These are phyloP conservation scores for Globisporangium echinulatum DNA, from an alignment of 352 stramenopile species.

Conservation along the genomic window DNA sequence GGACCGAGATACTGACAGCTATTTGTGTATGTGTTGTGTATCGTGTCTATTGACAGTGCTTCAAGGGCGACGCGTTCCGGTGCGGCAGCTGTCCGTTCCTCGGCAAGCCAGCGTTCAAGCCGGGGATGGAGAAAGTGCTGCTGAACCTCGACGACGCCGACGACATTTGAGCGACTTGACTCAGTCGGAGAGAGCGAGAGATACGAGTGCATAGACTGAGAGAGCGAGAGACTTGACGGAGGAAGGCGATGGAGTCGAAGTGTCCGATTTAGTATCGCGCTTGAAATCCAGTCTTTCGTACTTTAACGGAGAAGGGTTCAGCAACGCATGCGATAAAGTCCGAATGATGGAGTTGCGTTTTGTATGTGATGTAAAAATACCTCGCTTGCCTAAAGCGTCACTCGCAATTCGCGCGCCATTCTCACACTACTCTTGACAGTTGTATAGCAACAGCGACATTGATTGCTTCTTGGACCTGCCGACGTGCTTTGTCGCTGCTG, in stretches of 20 bases:
- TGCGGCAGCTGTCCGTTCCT: constrained; percentile 95
- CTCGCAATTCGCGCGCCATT: too few species aligned
- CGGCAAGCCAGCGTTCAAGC: constrained; percentile 95
- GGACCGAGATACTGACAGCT: not conserved
- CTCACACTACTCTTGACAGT: too few species aligned
- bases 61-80: constrained; percentile 96
- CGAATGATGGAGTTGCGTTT: not conserved
- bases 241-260: not conserved
- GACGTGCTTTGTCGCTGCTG: too few species aligned
- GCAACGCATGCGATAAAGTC: not conserved
- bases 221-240: not conserved
- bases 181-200: not conserved
- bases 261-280: too few species aligned
- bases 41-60: constrained; percentile 67
- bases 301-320: not conserved
- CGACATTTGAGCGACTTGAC: constrained; percentile 45
- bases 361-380: not conserved
- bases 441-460: too few species aligned
- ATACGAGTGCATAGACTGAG: too few species aligned
- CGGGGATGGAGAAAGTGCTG: constrained; percentile 83
- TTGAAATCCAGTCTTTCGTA: not conserved
- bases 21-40: not conserved
- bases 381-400: not conserved
- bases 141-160: constrained; percentile 75
- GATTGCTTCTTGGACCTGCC: too few species aligned